Percentiles rank a stretch among this genome's conserved stretches.
phyloP scores from a whole-genome alignment of 2,329 filamentous ascomycete species.

The Talaromyces pinophilus region DNA sequence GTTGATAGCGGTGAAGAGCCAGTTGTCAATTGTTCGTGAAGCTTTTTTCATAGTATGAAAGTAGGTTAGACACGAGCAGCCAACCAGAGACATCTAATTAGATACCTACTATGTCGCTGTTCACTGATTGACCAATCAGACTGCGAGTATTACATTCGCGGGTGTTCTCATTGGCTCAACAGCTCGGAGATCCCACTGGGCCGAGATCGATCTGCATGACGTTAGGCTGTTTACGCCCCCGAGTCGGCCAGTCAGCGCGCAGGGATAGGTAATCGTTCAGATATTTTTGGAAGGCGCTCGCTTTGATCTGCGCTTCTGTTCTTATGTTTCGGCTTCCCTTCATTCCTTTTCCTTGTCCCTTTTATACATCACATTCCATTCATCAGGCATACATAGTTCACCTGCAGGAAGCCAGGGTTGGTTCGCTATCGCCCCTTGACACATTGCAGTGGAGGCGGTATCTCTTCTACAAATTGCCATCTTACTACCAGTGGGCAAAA shows the following conservation, averaged over 20 bases:
- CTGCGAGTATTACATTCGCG: neutral
- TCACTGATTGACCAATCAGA: too few relatives aligned
- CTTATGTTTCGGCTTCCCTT: neutral
- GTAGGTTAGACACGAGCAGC: neutral
- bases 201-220: conserved; percentile 8
- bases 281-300: neutral
- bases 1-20: neutral
- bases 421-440: neutral
- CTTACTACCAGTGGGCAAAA: neutral
- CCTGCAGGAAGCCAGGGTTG: neutral
- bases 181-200: neutral
- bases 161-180: neutral
- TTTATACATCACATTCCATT: neutral
- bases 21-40: neutral
- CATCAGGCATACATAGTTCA: neutral
- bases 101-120: neutral
- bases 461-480: neutral
- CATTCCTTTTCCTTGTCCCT: neutral
- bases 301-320: neutral
- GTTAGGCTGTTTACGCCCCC: neutral
- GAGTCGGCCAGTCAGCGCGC: neutral
- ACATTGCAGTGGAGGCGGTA: neutral
- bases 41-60: neutral
- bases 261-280: neutral
- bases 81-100: neutral